Percentiles rank a stretch among this genome's conserved stretches.
Evolutionary conservation across 768 basidiomycete genomes (phyloP).

Genomic region (Leccinum longicurvipes): DNA sequence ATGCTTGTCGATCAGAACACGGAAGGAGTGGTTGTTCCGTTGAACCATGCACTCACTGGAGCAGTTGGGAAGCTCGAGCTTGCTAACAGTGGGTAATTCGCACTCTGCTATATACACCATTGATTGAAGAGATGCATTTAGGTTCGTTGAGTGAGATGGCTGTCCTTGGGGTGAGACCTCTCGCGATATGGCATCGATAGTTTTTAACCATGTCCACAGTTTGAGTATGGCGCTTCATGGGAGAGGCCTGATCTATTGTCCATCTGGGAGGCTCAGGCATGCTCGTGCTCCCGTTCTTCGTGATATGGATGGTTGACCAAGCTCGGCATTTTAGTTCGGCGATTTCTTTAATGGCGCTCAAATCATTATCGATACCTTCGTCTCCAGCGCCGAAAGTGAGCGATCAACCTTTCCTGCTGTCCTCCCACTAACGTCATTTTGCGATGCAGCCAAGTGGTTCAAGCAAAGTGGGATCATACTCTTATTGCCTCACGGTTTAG

Average conservation of each 20-base stretch:
- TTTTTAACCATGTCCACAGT: slow-evolving; percentile 41
- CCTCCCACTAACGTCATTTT: not conserved
- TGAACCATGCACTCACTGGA: slow-evolving; percentile 61
- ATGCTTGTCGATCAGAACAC: slow-evolving; percentile 90
- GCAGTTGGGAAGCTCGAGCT: slow-evolving; percentile 72
- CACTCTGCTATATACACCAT: not conserved
- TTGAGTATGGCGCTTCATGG: slow-evolving; percentile 91
- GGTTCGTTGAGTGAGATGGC: slow-evolving; percentile 89
- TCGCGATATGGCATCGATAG: not conserved
- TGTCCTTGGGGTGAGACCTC: slow-evolving; percentile 68
- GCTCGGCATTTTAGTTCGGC: slow-evolving; percentile 56
- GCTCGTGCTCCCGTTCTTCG: not conserved
- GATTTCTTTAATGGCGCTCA: slow-evolving; percentile 92
- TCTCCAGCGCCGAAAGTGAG: slow-evolving; percentile 81
- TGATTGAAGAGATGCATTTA: slow-evolving; percentile 21
- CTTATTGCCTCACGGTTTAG: slow-evolving; percentile 84
- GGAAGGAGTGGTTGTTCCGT: slow-evolving; percentile 74
- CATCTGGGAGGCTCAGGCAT: slow-evolving; percentile 90
- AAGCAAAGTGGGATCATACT: slow-evolving; percentile 87
- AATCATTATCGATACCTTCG: slow-evolving; percentile 87
- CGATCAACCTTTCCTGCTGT: not conserved
- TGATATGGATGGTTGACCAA: not conserved
- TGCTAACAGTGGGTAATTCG: slow-evolving; percentile 69
- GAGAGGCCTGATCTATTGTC: slow-evolving; percentile 76
- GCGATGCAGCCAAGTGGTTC: slow-evolving; percentile 79